Evolutionary conservation across 257 asterid species (phyloP).

Genomic region (Przewalskia tangutica): DNA sequence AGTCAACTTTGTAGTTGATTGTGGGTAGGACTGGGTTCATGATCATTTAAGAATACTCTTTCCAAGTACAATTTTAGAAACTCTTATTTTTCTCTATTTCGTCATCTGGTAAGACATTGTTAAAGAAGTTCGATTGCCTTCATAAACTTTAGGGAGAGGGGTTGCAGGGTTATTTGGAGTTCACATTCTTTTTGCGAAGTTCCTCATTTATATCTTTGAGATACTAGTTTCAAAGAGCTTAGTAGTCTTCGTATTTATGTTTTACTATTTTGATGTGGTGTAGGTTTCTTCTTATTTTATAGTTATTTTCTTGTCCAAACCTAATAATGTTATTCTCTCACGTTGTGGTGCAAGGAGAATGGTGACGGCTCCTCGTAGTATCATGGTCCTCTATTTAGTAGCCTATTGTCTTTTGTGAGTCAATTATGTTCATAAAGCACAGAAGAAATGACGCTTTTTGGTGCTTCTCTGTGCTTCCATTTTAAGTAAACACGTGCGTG

Average conservation of each 20-base stretch:
- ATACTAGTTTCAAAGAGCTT: not conserved
- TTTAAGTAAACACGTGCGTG: not conserved
- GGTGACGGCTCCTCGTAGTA: not conserved
- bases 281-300: not conserved
- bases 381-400: not conserved
- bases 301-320: not conserved
- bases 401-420: not conserved
- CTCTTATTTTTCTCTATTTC: not conserved
- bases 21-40: not conserved
- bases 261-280: not conserved
- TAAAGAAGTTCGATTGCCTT: not conserved
- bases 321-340: not conserved
- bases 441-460: not conserved
- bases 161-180: not conserved
- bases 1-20: not conserved
- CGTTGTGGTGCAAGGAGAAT: not conserved
- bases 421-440: not conserved
- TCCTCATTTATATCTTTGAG: not conserved
- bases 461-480: not conserved
- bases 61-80: not conserved
- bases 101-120: not conserved
- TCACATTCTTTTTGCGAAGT: not conserved
- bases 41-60: not conserved
- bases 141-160: not conserved
- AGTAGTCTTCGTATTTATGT: not conserved